Conservation (phyloP, 2,329 filamentous ascomycete genomes). For the Fusarium sp. region DNA sequence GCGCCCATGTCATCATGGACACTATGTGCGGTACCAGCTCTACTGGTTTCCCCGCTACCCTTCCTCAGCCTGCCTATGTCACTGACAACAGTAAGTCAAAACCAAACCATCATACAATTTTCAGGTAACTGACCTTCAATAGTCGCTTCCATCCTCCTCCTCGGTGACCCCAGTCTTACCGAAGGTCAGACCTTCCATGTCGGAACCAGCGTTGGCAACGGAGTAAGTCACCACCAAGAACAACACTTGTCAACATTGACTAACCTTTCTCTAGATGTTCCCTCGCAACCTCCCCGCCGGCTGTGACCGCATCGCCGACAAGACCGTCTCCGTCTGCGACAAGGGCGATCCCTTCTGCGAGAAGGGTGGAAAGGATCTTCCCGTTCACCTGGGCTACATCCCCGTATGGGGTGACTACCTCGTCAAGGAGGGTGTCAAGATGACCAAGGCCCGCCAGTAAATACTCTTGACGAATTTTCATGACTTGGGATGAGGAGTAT, state of each 20-base stretch:
- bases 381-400: conserved; percentile 33
- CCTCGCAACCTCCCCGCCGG: conserved; percentile 18
- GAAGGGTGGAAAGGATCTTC: conserved; percentile 20
- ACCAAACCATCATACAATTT: rapidly evolving
- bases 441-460: conserved; percentile 2
- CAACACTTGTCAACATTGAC: neutral
- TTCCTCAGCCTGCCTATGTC: neutral
- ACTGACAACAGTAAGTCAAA: conserved; percentile 8
- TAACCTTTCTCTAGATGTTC: conserved; percentile 25
- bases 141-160: conserved; percentile 18
- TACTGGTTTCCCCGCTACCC: neutral
- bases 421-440: conserved; percentile 46
- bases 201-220: conserved; percentile 26
- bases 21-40: conserved; percentile 32
- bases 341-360: conserved; percentile 32
- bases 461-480: neutral
- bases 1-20: conserved; percentile 27
- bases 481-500: neutral
- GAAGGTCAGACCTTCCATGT: conserved; percentile 22
- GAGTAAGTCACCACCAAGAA: conserved; percentile 15
- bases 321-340: conserved; percentile 36
- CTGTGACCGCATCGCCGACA: conserved; percentile 16
- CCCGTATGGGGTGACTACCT: conserved; percentile 39
- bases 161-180: conserved; percentile 31
- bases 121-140: neutral